These are phyloP conservation scores for Laetiporus sulphureus DNA, from an alignment of 1,284 basidiomycete species.

Conservation along the genomic window DNA sequence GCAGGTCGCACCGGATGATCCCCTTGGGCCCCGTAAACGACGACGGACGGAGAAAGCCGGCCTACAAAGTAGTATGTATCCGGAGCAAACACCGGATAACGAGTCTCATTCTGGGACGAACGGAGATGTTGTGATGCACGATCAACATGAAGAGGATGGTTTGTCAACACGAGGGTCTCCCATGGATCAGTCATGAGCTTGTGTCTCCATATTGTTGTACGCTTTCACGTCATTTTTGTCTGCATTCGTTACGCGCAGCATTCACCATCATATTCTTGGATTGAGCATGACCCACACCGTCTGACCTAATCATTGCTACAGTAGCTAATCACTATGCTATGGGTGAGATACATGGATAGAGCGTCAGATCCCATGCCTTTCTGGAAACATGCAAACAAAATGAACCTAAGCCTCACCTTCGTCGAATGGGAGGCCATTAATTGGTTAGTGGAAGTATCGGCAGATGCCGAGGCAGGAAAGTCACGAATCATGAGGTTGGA, in stretches of 20 bases:
- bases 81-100: constrained; percentile 15
- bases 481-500: no score
- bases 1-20: constrained; percentile 20
- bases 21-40: constrained; percentile 7
- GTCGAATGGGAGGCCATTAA: no score
- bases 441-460: no score
- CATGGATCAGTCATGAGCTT: constrained; percentile 27
- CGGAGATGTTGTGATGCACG: constrained; percentile 17
- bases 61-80: neutral
- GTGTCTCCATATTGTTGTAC: no score
- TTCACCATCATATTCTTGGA: neutral
- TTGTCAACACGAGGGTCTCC: constrained; percentile 24
- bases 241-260: neutral
- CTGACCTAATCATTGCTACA: neutral
- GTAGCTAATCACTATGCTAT: no score
- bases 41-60: constrained; percentile 12
- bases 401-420: no score
- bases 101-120: constrained; percentile 14
- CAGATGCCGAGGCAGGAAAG: no score
- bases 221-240: neutral
- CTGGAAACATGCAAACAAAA: no score
- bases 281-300: neutral
- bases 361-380: no score
- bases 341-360: no score
- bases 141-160: constrained; percentile 24